Conservation (phyloP, 345 rosid species). For the Linum trigynum region DNA sequence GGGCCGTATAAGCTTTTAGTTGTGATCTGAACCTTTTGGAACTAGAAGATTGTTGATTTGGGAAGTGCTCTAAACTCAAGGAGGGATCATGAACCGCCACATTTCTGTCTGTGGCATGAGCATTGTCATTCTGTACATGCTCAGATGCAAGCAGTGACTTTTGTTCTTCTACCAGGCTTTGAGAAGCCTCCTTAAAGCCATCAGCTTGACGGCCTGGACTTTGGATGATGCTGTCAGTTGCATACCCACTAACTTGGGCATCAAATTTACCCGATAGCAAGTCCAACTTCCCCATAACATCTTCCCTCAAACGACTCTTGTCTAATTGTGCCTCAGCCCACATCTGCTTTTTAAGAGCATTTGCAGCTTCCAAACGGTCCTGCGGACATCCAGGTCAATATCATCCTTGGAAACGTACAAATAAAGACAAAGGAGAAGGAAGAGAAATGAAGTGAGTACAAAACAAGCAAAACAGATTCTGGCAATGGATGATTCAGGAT, state of each 20-base stretch:
- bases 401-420: constrained; percentile 6
- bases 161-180: constrained; percentile 42
- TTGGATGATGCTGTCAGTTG: constrained; percentile 31
- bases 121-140: constrained; percentile 35
- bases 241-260: constrained; percentile 28
- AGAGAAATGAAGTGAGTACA: neutral
- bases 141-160: constrained; percentile 37
- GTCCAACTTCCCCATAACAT: constrained; percentile 45
- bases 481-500: neutral
- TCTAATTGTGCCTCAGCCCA: constrained; percentile 97
- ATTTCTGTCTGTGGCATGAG: constrained; percentile 33
- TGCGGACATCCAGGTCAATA: constrained; percentile 26
- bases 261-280: constrained; percentile 44
- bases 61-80: constrained; percentile 41
- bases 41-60: constrained; percentile 46
- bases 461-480: neutral
- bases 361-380: constrained; percentile 98
- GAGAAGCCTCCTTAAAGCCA: constrained; percentile 39
- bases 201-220: constrained; percentile 35
- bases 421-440: constrained; percentile 2
- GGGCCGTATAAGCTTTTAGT: constrained; percentile 78
- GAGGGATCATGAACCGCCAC: constrained; percentile 37
- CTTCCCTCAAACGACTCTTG: constrained; percentile 77
- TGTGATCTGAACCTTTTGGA: constrained; percentile 84
- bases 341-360: constrained; percentile 95